Percentiles rank a stretch among this genome's conserved stretches.
Evolutionary conservation across 768 basidiomycete genomes (phyloP).

Genomic region (Clathrus columnatus): DNA sequence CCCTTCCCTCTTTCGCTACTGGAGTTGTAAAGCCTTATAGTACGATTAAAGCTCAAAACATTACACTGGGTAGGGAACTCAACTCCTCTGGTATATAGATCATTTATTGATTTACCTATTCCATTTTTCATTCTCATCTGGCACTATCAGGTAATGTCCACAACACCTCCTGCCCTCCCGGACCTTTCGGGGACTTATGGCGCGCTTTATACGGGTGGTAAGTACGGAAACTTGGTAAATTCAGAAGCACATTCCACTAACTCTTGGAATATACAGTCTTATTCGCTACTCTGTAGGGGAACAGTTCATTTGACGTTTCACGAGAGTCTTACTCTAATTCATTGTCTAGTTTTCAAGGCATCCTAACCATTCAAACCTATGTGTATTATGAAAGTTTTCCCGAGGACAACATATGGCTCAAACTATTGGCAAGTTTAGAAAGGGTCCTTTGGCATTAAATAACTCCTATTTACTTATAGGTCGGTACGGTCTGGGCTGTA

Average conservation of each 20-base stretch:
- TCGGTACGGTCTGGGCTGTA: neutral
- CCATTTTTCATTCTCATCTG: too few species aligned
- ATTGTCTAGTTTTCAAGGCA: conserved; percentile 1
- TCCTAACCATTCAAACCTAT: conserved; percentile 3
- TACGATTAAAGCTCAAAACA: too few species aligned
- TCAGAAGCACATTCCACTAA: neutral
- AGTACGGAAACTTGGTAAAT: neutral
- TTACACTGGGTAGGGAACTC: too few species aligned
- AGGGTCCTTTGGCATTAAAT: too few species aligned
- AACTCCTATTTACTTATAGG: too few species aligned
- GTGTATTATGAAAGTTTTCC: conserved; percentile 6
- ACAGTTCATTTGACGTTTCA: neutral
- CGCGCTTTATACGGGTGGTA: neutral
- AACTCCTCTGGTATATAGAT: too few species aligned
- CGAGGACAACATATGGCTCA: neutral
- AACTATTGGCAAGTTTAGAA: neutral
- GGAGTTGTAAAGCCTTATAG: too few species aligned
- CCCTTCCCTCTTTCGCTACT: too few species aligned
- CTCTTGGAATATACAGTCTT: neutral
- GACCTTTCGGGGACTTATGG: neutral
- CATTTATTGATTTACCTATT: too few species aligned
- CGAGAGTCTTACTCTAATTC: neutral
- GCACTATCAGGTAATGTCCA: too few species aligned
- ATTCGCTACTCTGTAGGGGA: neutral
- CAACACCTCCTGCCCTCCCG: too few species aligned